These are phyloP conservation scores for Claviceps fusiformis DNA, from an alignment of 2,329 filamentous ascomycete genomes.

Conservation along the genomic window DNA sequence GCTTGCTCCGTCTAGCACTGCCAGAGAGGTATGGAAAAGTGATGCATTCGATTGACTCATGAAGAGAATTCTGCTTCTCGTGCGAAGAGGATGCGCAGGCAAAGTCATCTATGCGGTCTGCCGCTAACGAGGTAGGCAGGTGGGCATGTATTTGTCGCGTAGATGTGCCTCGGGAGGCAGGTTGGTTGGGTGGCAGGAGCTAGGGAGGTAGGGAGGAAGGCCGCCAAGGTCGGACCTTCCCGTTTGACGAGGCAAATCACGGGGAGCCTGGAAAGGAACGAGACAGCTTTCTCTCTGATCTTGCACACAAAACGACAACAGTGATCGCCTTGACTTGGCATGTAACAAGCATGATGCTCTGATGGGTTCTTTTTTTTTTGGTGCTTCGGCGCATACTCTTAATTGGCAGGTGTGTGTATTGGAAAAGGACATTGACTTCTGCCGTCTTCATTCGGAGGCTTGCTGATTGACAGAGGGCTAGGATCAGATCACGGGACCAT, in stretches of 20 bases:
- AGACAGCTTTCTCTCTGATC: neutral
- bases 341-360: neutral
- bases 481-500: neutral
- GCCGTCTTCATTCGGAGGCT: neutral
- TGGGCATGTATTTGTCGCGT: neutral
- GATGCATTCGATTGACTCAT: neutral
- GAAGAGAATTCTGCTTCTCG: neutral
- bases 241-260: neutral
- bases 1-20: neutral
- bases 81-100: neutral
- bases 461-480: neutral
- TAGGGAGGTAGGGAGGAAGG: neutral
- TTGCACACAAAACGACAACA: neutral
- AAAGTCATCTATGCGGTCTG: neutral
- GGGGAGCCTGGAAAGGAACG: no score
- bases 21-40: neutral
- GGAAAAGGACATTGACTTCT: neutral
- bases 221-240: neutral
- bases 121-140: neutral
- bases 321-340: neutral
- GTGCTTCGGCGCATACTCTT: neutral
- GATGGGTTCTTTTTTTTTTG: neutral
- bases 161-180: neutral
- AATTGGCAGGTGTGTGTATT: neutral
- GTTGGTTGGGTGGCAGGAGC: no score